Percentiles rank a stretch among this genome's conserved stretches.
These are phyloP conservation scores for Lachnellula cervina DNA, from an alignment of 2,329 filamentous ascomycete genomes.

Conservation along the genomic window DNA sequence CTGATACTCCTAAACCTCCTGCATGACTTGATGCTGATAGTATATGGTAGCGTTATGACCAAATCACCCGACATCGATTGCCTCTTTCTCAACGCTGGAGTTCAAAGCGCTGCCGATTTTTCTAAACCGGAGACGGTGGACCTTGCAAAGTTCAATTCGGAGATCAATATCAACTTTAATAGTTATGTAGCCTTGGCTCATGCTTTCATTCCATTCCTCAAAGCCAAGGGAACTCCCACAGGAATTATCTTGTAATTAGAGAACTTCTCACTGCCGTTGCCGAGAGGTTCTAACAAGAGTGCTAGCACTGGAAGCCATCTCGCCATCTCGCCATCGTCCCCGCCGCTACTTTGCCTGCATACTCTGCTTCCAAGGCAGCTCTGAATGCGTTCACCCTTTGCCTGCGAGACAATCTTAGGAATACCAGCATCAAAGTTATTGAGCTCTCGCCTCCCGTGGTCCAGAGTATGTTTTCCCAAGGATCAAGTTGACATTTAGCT, in stretches of 20 bases:
- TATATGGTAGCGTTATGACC: conserved; percentile 24
- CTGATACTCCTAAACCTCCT: background rate
- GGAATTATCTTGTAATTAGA: conserved; percentile 18
- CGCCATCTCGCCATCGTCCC: conserved; percentile 17
- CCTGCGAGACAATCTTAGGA: conserved; percentile 38
- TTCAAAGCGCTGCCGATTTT: conserved; percentile 47
- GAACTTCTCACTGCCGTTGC: background rate
- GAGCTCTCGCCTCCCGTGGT: conserved; percentile 37
- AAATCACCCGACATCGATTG: conserved; percentile 48
- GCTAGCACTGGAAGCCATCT: conserved; percentile 20
- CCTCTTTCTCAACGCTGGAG: conserved; percentile 53
- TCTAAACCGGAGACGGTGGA: conserved; percentile 40
- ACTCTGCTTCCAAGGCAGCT: conserved; percentile 18
- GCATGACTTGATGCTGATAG: background rate
- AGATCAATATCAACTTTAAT: conserved; percentile 40
- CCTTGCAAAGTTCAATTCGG: conserved; percentile 33
- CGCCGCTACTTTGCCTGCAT: conserved; percentile 19
- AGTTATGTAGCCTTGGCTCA: conserved; percentile 36
- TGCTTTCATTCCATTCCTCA: conserved; percentile 35
- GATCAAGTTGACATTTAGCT: background rate
- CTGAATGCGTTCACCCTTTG: conserved; percentile 31
- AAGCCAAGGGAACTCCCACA: conserved; percentile 5
- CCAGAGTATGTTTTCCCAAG: conserved; percentile 17
- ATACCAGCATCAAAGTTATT: conserved; percentile 35
- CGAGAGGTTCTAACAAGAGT: background rate